Base-by-base conservation (phyloP, 768 basidiomycete species). In the Rubroboletus satanas region DNA sequence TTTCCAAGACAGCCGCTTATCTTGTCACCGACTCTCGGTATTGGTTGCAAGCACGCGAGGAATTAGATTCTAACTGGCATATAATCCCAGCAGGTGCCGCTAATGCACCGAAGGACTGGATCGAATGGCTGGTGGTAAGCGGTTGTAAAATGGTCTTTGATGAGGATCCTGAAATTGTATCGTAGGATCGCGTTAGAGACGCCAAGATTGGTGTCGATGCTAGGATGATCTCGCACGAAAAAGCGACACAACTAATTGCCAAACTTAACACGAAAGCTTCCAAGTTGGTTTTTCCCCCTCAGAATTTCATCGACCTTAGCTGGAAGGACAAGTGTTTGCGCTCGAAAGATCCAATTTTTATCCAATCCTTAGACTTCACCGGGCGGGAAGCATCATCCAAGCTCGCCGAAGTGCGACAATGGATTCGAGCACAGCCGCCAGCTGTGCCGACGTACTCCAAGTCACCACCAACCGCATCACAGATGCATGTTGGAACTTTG, bases 21-120 rank as follows among this genome's bases (percentile, higher is more conserved):
- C 75, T 93, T 42, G 74, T 92, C 58, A 84, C 83, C 18, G 90
- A 93, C 67, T 86, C 91, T 10, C 81, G 90, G 14, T 93, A 93
- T 65, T 93, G 89, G 88, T 61, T 83, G 1, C 91, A 93, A 72
- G 89, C 91, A 17, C 75, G 77, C 8, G 75, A 79, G 4, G 81
- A 92, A 57, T 67, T 90, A 28, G 89, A 93, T 70, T 38, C 68
- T 5, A 86, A 90, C 64, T 96, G 93, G 93, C 74, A 74, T 15
- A 49, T 92, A 21, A 75, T 92, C 32, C 74, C 74, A 43, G 82
- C 83, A 11, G 92, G 82, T 12, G 66, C 73, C 4, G 47, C 67
- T 12, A 76, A 77, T 47, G 79, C 74, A 3, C 83, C 85, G 3
- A 83, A 79, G 61, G 83, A 87, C 63, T 93, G 90, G 90, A 77